These are phyloP conservation scores for Talaromyces sp. DNA, from an alignment of 2,329 filamentous ascomycete genomes.

Conservation along the genomic window DNA sequence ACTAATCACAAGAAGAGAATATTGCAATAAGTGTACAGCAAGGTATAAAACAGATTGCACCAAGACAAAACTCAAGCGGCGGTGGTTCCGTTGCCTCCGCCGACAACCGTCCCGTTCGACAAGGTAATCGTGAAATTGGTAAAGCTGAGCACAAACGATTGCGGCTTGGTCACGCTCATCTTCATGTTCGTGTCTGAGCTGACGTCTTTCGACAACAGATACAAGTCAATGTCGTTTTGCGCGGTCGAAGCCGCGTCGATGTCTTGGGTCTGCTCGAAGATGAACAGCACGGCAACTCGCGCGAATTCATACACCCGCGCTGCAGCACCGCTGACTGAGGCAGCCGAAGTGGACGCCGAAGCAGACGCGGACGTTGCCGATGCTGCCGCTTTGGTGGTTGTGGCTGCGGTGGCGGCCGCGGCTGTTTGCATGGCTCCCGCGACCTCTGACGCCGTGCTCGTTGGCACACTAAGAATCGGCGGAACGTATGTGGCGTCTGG, in stretches of 20 bases:
- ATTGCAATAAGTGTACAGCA: neutral
- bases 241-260: conserved; percentile 30
- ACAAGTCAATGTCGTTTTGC: conserved; percentile 30
- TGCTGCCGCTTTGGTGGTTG: neutral
- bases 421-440: neutral
- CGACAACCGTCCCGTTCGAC: conserved; percentile 30
- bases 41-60: neutral
- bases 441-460: neutral
- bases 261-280: conserved; percentile 34
- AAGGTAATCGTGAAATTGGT: conserved; percentile 34
- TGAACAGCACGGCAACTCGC: conserved; percentile 41
- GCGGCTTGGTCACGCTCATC: conserved; percentile 25
- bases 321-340: conserved; percentile 15
- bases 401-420: neutral
- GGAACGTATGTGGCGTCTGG: neutral
- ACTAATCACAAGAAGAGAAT: neutral
- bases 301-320: conserved; percentile 33
- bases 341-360: conserved; percentile 17
- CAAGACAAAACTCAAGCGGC: neutral
- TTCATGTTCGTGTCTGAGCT: conserved; percentile 22
- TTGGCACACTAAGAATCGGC: conserved; percentile 15
- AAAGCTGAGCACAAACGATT: conserved; percentile 35
- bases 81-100: conserved; percentile 18
- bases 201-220: conserved; percentile 27
- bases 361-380: conserved; percentile 17